A percentile compares a stretch with the other conserved stretches of the same genome.
Evolutionary conservation across 345 rosid genomes (phyloP).

Genomic region (Syzygium grande): DNA sequence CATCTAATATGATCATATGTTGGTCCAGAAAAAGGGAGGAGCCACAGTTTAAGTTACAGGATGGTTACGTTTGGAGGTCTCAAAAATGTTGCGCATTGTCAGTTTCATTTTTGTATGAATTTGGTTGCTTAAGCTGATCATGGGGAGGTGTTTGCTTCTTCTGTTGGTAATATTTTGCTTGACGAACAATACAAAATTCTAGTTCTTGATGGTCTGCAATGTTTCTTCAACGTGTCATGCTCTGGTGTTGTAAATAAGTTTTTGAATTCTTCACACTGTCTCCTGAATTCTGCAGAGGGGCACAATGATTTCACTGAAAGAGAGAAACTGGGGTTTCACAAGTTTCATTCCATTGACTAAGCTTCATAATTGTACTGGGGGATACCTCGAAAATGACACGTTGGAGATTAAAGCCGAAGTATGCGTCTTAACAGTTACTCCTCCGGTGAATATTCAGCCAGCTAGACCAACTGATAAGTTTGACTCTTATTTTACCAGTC

Average conservation of each 20-base stretch:
- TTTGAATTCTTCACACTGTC: no score
- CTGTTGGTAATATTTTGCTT: not conserved
- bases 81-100: not conserved
- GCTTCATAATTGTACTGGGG: not conserved
- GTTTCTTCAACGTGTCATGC: not conserved
- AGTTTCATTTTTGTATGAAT: not conserved
- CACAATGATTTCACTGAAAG: not conserved
- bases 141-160: not conserved
- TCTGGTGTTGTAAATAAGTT: not conserved
- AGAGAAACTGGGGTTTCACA: not conserved
- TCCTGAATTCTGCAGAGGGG: no score
- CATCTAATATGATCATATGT: no score
- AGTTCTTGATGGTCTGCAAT: not conserved
- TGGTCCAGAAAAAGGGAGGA: no score
- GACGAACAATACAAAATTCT: not conserved
- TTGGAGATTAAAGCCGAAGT: not conserved
- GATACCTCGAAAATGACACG: not conserved
- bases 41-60: no score
- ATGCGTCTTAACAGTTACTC: not conserved
- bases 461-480: not conserved
- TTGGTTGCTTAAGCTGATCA: not conserved
- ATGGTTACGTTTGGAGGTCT: not conserved
- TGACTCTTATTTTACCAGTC: not conserved
- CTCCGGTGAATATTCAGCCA: not conserved
- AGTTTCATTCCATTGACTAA: not conserved